Evolutionary conservation across 345 rosid genomes (phyloP), one percentile per base, ranked within the genome.

Genomic region (Viola odorata): DNA sequence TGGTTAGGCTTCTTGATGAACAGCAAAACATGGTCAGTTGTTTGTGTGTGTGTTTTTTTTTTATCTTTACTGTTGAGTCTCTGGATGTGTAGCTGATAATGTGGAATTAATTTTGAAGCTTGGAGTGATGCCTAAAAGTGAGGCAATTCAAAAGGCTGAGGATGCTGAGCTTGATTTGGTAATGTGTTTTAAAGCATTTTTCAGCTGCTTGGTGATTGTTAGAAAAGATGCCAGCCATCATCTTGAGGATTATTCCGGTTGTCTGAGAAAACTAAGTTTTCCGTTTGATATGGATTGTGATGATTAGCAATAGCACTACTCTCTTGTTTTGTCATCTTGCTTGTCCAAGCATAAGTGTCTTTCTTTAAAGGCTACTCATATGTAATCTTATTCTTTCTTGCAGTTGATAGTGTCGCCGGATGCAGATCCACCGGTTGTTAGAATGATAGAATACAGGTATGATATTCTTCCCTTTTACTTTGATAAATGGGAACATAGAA

Each of bases 341-440:
- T 52, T 52, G 55, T 48, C 51, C 51, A 48, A n/a, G 51, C 51
- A 48, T 48, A 8, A 48, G 37, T 4, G 32, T 23, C 32, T 23
- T 23, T 23, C 32, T 23, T 23, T 23, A 23, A 23, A 23, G 32
- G 32, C 32, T 23, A 23, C 32, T 23, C 1, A 23, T 23, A 23
- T 23, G 32, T 23, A 23, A 23, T 63, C 38, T 44, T 50, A 58
- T 48, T 67, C 37, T 60, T 64, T 73, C 64, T 66, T 77, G 69
- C 77, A 94, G 99, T 95, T 94, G 62, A 80, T 94, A 61, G 45
- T 90, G 48, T 87, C 97, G 44, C 91, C 97, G 11, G 95, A 94
- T 71, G 94, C 96, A 6, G 95, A 94, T 75, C 99, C 99, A 66
- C 99, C 95, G 0, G 96, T 90, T 69, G 80, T 90, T 71, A 83